Evolutionary conservation across 805 yeast genomes (phyloP).

Genomic region (Vanderwaltozyma polyspora): DNA sequence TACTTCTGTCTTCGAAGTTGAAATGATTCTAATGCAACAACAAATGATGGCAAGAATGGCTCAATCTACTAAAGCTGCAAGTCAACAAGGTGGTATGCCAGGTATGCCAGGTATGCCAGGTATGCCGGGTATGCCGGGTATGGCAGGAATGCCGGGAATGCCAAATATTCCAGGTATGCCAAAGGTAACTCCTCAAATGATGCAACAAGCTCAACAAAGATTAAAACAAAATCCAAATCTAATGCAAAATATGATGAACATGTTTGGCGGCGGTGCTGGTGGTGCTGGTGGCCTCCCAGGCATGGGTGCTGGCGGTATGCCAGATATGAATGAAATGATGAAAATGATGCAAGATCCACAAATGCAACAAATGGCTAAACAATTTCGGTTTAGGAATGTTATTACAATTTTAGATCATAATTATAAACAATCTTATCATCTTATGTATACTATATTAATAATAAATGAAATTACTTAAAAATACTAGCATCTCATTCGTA

Average conservation of each 20-base stretch:
- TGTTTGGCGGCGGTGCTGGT: slow-evolving; percentile 38
- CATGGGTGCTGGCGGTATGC: slow-evolving; percentile 45
- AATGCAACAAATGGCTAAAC: slow-evolving; percentile 39
- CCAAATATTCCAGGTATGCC: slow-evolving; percentile 43
- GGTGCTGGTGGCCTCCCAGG: slow-evolving; percentile 26
- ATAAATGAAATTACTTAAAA: too few relatives aligned
- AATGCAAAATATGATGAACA: slow-evolving; percentile 63
- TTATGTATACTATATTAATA: too few relatives aligned
- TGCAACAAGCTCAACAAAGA: slow-evolving; percentile 46
- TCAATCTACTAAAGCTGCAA: slow-evolving; percentile 42
- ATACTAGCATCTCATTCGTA: too few relatives aligned
- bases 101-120: slow-evolving; percentile 41
- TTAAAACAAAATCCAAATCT: slow-evolving; percentile 62
- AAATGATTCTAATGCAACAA: slow-evolving; percentile 84
- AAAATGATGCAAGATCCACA: slow-evolving; percentile 41
- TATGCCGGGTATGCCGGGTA: slow-evolving; percentile 49
- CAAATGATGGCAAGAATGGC: slow-evolving; percentile 94
- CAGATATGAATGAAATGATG: slow-evolving; percentile 57
- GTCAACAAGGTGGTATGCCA: slow-evolving; percentile 30
- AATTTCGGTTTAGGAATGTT: slow-evolving; percentile 32
- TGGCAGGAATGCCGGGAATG: slow-evolving; percentile 51
- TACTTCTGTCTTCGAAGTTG: slow-evolving; percentile 83
- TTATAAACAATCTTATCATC: neutral
- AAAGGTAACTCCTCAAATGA: slow-evolving; percentile 30
- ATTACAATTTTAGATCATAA: neutral